phyloP scores from a whole-genome alignment of 1,139 yeast genomes.

The Debaryomyces singareniensis region DNA sequence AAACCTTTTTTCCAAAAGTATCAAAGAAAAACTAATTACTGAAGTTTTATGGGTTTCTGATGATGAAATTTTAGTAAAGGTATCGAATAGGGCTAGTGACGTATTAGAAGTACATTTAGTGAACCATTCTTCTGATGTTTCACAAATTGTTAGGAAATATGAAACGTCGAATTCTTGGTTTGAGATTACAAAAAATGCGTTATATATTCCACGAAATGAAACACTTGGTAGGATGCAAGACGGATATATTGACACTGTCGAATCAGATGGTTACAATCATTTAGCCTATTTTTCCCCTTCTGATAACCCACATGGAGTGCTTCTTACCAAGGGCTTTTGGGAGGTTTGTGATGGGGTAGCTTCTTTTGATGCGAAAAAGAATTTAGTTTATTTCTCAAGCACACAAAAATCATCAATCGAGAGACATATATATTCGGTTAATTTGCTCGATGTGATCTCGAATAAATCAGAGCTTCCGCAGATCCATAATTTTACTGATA shows the following conservation, averaged over 20 bases:
- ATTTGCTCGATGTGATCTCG: slow-evolving; percentile 24
- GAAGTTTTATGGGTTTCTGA: slow-evolving; percentile 40
- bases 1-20: slow-evolving; percentile 17
- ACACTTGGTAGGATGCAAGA: slow-evolving; percentile 33
- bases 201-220: slow-evolving; percentile 59
- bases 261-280: slow-evolving; percentile 48
- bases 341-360: slow-evolving; percentile 47
- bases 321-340: slow-evolving; percentile 49
- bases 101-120: slow-evolving; percentile 34
- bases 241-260: slow-evolving; percentile 53
- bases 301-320: slow-evolving; percentile 28
- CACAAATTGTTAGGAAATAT: slow-evolving; percentile 30
- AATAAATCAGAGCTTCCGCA: slow-evolving; percentile 16
- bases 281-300: slow-evolving; percentile 55
- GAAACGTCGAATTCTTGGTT: slow-evolving; percentile 51
- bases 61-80: slow-evolving; percentile 26
- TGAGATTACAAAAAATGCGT: slow-evolving; percentile 73
- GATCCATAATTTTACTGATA: slow-evolving; percentile 48
- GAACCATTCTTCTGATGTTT: slow-evolving; percentile 20
- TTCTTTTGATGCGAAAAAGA: slow-evolving; percentile 36
- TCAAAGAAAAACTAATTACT: slow-evolving; percentile 29
- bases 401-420: slow-evolving; percentile 48
- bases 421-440: slow-evolving; percentile 46
- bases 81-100: slow-evolving; percentile 42
- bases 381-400: slow-evolving; percentile 41